Base-by-base conservation (phyloP, 2,329 filamentous ascomycete genomes). In the Ciborinia camelliae region DNA sequence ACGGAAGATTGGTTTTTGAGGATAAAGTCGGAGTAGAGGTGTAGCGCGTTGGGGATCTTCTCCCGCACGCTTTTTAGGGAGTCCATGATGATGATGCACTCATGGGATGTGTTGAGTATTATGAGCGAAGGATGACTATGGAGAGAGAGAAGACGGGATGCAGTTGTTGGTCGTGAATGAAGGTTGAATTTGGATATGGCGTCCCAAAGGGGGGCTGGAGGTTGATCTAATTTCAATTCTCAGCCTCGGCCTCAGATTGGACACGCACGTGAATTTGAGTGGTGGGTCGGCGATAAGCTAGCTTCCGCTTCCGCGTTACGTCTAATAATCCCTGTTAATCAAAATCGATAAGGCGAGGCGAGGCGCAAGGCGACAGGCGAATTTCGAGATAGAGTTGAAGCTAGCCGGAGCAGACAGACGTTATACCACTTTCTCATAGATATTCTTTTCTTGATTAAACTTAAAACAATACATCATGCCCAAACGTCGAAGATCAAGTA, bases 1-100 rank as follows among this genome's bases (percentile, higher is more conserved):
- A 99, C 92, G 66, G 96, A 92, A 74, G 92, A 90, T 67, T 92
- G 88, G 77, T 99, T 99, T 79, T 94, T 95, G 68, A 91, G 90
- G 80, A 99, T 94, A 79, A 98, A 97, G 69, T 95, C 89, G 73
- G 88, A 87, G 78, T 96, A 96, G 79, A 87, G 84, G 50, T 84
- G 81, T 55, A 89, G 78, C 67, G 84, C 76, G 68, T 76, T 78
- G 60, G 77, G 77, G 65, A 81, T 62, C 12, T 59, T 64, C 26
- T 63, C 41, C 23, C 63, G 45, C 32, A 66, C 63, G 43, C 43
- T 62, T 48, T 70, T 67, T 51, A 69, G 58, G 39, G 66, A 54
- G 41, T 63, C 61, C 66, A 67, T 63, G 62, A 59, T 51, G 23
- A 14, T 28, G 23, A 63, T 30, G 2, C n/a, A 63, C 30, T 35